These are phyloP conservation scores for Polygonum aviculare DNA, from an alignment of 148 eudicot genomes.

Conservation along the genomic window DNA sequence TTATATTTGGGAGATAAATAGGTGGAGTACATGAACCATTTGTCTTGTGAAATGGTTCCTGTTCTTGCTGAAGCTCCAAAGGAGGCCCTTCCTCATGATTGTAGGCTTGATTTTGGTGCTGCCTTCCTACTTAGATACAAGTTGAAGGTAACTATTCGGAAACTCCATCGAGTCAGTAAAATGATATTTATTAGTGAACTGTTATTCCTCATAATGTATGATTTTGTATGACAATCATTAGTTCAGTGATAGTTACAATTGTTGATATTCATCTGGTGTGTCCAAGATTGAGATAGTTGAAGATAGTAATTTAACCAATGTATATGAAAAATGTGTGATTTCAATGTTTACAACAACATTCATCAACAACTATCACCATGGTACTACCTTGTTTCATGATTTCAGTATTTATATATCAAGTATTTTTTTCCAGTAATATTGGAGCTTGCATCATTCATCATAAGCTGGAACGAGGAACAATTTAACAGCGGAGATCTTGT, in stretches of 20 bases:
- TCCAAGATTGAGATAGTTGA: slow-evolving; percentile 69
- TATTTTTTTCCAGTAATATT: too few species aligned
- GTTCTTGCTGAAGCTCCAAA: slow-evolving; percentile 87
- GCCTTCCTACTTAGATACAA: slow-evolving; percentile 69
- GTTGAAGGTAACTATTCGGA: slow-evolving; percentile 43
- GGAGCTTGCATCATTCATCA: too few species aligned
- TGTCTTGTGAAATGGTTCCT: slow-evolving; percentile 52
- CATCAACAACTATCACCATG: too few species aligned
- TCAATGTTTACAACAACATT: too few species aligned
- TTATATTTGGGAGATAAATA: slow-evolving; percentile 15
- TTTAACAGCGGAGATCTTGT: too few species aligned
- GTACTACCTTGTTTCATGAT: too few species aligned
- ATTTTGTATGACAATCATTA: slow-evolving; percentile 11
- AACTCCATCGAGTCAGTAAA: neutral
- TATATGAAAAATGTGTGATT: too few species aligned
- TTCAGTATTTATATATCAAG: too few species aligned
- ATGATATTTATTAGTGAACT: neutral
- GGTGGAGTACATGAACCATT: slow-evolving; percentile 84
- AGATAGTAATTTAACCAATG: slow-evolving; percentile 33
- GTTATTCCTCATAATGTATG: neutral
- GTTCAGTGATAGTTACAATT: slow-evolving; percentile 94
- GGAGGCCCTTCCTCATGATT: slow-evolving; percentile 89
- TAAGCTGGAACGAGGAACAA: too few species aligned
- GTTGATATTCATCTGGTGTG: slow-evolving; percentile 82
- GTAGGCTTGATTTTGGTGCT: slow-evolving; percentile 71